These are phyloP conservation scores for Carex kokanica DNA, from an alignment of 176 grass and related monocot genomes.

Conservation along the genomic window DNA sequence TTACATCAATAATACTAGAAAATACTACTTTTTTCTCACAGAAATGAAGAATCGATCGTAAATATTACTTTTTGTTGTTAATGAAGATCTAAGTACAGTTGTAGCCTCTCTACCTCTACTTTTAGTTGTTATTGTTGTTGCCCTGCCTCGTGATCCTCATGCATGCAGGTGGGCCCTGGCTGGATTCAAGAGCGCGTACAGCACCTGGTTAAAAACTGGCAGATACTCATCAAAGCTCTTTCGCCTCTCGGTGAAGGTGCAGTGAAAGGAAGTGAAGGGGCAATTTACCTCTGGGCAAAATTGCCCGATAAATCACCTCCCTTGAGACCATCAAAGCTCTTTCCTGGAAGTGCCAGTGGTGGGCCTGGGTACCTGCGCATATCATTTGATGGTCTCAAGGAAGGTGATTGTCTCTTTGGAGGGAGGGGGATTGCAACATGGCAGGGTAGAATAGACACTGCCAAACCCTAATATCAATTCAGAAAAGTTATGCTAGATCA, in stretches of 20 bases:
- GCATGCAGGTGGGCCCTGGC: constrained; percentile 61
- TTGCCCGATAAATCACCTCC: constrained; percentile 75
- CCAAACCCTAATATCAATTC: no score
- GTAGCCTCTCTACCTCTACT: no score
- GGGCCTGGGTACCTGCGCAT: constrained; percentile 56
- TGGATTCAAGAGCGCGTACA: constrained; percentile 75
- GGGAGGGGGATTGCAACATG: no score
- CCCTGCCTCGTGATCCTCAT: no score
- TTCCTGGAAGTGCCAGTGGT: constrained; percentile 73
- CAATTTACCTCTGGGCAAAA: constrained; percentile 94
- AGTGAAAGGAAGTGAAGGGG: constrained; percentile 82
- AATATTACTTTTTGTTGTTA: no score
- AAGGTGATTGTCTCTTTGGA: constrained; percentile 60
- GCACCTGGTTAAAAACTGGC: constrained; percentile 62
- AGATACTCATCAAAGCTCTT: constrained; percentile 62
- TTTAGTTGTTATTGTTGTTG: no score
- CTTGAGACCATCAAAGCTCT: no score
- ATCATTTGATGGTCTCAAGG: constrained; percentile 74
- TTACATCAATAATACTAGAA: no score
- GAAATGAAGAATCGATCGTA: background rate
- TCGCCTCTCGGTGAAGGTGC: constrained; percentile 60
- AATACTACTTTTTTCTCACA: background rate
- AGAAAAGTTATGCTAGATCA: no score
- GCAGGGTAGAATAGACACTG: no score
- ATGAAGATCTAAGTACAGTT: no score